A percentile compares a stretch with the other conserved stretches of the same genome.
Conservation (phyloP, 257 asterid genomes). For the Solanum microdontum region DNA sequence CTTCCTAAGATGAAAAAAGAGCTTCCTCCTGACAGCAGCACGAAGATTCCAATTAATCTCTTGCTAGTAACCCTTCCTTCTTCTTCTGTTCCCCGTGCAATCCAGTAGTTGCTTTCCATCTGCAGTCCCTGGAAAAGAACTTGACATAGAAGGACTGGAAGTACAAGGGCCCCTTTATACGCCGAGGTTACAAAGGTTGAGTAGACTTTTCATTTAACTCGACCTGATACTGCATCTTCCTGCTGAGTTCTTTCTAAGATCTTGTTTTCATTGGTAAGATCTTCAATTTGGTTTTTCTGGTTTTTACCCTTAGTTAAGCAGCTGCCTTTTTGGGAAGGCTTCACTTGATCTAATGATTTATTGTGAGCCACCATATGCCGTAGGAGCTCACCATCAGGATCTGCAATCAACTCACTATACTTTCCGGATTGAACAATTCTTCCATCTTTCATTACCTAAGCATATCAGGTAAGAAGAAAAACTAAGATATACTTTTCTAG, state of each 20-base stretch:
- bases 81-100: conserved; percentile 71
- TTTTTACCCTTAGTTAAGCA: conserved; percentile 8
- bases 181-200: conserved; percentile 57
- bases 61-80: conserved; percentile 26
- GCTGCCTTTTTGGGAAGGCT: conserved; percentile 14
- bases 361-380: conserved; percentile 57
- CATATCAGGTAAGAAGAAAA: not conserved
- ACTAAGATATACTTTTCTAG: not conserved
- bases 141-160: conserved; percentile 53
- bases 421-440: conserved; percentile 59
- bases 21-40: conserved; percentile 66
- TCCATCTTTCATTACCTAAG: conserved; percentile 69
- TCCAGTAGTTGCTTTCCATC: conserved; percentile 82
- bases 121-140: conserved; percentile 65
- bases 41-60: conserved; percentile 46
- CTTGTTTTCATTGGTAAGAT: conserved; percentile 19
- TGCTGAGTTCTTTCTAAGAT: conserved; percentile 12
- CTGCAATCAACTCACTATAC: conserved; percentile 44
- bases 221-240: conserved; percentile 52
- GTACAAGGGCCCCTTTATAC: conserved; percentile 65
- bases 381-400: conserved; percentile 46
- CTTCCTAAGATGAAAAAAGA: conserved; percentile 63
- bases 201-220: conserved; percentile 70
- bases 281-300: conserved; percentile 17
- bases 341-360: conserved; percentile 42